These are phyloP conservation scores for Apiospora marii DNA, from an alignment of 2,329 filamentous ascomycete genomes.

Conservation along the genomic window DNA sequence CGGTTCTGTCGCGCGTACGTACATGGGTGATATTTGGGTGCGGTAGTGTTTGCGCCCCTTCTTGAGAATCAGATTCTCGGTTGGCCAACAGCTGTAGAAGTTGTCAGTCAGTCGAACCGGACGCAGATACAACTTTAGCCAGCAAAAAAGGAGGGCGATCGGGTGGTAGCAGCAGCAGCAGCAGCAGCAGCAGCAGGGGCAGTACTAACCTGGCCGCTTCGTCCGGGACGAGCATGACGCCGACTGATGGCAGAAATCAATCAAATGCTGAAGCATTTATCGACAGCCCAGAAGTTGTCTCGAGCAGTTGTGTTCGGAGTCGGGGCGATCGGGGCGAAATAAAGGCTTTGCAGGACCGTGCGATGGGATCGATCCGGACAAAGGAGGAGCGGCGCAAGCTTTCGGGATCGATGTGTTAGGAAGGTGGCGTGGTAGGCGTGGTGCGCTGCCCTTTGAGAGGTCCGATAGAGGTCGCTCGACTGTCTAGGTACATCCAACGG, in stretches of 20 bases:
- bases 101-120: constrained; percentile 31
- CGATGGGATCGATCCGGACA: constrained; percentile 14
- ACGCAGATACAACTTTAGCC: not conserved
- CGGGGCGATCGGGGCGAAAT: constrained; percentile 18
- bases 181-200: not conserved
- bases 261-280: constrained; percentile 7
- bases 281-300: constrained; percentile 2
- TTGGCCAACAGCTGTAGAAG: constrained; percentile 65
- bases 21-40: constrained; percentile 71
- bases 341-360: constrained; percentile 18
- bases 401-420: constrained; percentile 12
- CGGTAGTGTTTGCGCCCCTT: constrained; percentile 72
- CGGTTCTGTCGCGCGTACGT: constrained; percentile 41
- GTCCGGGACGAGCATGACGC: constrained; percentile 23
- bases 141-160: not conserved
- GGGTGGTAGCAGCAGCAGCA: not conserved
- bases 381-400: constrained; percentile 21
- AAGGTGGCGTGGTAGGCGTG: constrained; percentile 16
- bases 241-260: constrained; percentile 23
- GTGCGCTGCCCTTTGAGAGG: constrained; percentile 12
- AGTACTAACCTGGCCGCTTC: constrained; percentile 51
- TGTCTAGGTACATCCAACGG: not conserved
- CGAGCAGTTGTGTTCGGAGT: not conserved
- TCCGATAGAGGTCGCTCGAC: not conserved
- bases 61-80: constrained; percentile 69